These are phyloP conservation scores for Naganishia friedmannii DNA, from an alignment of 768 basidiomycete genomes.

Conservation along the genomic window DNA sequence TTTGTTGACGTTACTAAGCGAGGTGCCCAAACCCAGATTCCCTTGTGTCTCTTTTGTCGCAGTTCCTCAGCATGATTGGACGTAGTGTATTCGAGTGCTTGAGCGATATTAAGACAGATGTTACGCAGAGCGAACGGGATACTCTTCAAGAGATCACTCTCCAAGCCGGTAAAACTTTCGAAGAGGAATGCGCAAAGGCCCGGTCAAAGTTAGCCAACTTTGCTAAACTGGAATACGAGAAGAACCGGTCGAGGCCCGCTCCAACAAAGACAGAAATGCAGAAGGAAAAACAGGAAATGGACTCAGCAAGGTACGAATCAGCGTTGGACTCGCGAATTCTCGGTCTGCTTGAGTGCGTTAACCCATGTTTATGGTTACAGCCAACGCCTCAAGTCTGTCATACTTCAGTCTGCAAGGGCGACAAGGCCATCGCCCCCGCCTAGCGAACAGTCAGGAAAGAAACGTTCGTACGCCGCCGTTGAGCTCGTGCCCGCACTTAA, in stretches of 20 bases:
- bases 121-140: slow-evolving; percentile 1
- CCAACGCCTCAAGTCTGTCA: slow-evolving; percentile 6
- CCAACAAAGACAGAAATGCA: neutral
- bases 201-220: slow-evolving; percentile 1
- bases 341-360: too few species aligned
- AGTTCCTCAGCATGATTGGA: slow-evolving; percentile 10
- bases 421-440: too few species aligned
- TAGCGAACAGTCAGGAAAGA: neutral
- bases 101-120: slow-evolving; percentile 6
- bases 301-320: neutral
- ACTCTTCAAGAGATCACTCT: slow-evolving; percentile 5
- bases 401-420: neutral
- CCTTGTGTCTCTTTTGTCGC: slow-evolving; percentile 6
- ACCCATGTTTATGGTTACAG: neutral
- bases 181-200: neutral
- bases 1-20: neutral
- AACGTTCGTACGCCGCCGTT: slow-evolving; percentile 9
- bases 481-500: neutral
- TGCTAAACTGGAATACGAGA: slow-evolving; percentile 7
- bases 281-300: neutral
- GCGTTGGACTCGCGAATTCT: neutral
- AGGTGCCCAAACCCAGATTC: neutral
- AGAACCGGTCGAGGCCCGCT: neutral
- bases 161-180: neutral
- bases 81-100: slow-evolving; percentile 6